A percentile compares a stretch with the other conserved stretches of the same genome.
phyloP scores from a whole-genome alignment of 2,329 filamentous ascomycete species.

The Hypoxylon sp. region DNA sequence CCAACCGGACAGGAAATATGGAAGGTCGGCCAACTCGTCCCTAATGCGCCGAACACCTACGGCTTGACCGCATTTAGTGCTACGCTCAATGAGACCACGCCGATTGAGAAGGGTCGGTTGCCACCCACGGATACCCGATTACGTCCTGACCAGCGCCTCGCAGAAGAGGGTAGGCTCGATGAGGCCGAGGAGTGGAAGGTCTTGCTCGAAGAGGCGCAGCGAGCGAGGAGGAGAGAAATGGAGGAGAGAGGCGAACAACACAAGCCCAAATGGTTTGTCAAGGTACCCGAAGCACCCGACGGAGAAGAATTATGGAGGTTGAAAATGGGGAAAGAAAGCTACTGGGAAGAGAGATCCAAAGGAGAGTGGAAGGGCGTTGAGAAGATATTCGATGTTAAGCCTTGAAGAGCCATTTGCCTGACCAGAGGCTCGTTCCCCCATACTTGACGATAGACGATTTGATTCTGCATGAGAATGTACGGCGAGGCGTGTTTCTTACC shows the following conservation, averaged over 20 bases:
- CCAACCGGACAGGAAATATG: conserved; percentile 77
- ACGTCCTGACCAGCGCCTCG: conserved; percentile 87
- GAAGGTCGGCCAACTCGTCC: conserved; percentile 82
- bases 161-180: conserved; percentile 87
- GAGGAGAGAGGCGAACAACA: conserved; percentile 82
- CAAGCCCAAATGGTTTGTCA: conserved; percentile 87
- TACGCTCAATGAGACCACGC: conserved; percentile 87
- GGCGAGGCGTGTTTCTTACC: conserved; percentile 4
- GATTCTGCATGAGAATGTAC: conserved; percentile 11
- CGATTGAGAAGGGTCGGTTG: conserved; percentile 80
- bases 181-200: conserved; percentile 87
- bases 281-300: conserved; percentile 71
- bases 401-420: conserved; percentile 17
- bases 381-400: conserved; percentile 50
- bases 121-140: conserved; percentile 87
- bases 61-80: conserved; percentile 92
- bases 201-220: conserved; percentile 87
- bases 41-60: conserved; percentile 84
- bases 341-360: conserved; percentile 85
- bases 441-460: conserved; percentile 6
- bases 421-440: neutral
- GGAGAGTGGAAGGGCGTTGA: conserved; percentile 54
- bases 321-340: conserved; percentile 86
- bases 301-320: conserved; percentile 82
- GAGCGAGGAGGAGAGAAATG: conserved; percentile 78